Percentiles rank a stretch among this genome's conserved stretches.
These are phyloP conservation scores for Neofusicoccum cordaticola DNA, from an alignment of 2,329 filamentous ascomycete species.

Conservation along the genomic window DNA sequence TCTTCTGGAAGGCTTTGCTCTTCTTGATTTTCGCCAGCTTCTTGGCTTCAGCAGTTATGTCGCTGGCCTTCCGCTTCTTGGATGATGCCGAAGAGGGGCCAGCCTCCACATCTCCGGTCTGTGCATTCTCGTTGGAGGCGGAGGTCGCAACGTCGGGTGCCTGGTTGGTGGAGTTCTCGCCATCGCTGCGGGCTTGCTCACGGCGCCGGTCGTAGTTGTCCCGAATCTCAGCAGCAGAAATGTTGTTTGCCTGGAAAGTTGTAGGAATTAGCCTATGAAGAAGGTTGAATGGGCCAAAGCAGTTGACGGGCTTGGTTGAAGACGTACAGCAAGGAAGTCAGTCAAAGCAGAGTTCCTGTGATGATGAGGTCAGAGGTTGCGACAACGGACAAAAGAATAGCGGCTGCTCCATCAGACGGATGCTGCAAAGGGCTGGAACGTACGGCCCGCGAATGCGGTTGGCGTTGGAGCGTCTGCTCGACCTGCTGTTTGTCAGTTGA, in stretches of 20 bases:
- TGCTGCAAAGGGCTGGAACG: slow-evolving; percentile 22
- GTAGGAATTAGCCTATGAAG: too few relatives aligned
- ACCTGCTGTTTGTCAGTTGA: slow-evolving; percentile 21
- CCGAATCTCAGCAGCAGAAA: slow-evolving; percentile 63
- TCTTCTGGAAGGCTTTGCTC: slow-evolving; percentile 50
- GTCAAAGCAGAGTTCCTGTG: slow-evolving; percentile 61
- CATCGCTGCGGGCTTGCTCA: slow-evolving; percentile 36
- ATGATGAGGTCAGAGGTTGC: neutral
- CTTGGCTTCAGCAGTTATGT: slow-evolving; percentile 10
- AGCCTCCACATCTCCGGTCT: slow-evolving; percentile 36
- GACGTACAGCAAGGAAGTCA: slow-evolving; percentile 60
- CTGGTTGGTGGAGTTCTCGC: slow-evolving; percentile 31
- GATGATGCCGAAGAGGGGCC: slow-evolving; percentile 22
- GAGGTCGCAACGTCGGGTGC: slow-evolving; percentile 33
- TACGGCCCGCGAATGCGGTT: slow-evolving; percentile 57
- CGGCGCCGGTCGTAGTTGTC: slow-evolving; percentile 57
- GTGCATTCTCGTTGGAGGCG: slow-evolving; percentile 49
- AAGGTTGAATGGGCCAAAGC: neutral
- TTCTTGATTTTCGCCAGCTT: slow-evolving; percentile 39
- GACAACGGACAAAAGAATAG: neutral
- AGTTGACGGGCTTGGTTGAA: slow-evolving; percentile 26
- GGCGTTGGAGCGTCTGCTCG: slow-evolving; percentile 26
- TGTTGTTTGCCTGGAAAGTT: slow-evolving; percentile 62
- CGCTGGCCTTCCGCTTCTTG: slow-evolving; percentile 42
- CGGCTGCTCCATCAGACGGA: neutral